phyloP scores from a whole-genome alignment of 257 asterid species.

The Capsicum baccatum region DNA sequence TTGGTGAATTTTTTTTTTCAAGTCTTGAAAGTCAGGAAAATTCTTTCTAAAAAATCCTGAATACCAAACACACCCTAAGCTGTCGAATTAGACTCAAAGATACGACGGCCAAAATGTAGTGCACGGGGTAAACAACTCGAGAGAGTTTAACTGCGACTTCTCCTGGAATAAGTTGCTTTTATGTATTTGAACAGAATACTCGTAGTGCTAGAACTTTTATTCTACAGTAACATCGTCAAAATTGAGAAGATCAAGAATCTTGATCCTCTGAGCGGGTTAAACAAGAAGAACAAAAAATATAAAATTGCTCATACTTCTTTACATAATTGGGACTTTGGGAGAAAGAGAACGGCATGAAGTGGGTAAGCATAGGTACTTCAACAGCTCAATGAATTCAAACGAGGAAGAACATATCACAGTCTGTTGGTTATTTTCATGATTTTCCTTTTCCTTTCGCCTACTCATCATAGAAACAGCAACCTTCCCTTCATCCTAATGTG shows the following conservation, averaged over 20 bases:
- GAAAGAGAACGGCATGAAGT: not conserved
- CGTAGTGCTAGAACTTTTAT: not conserved
- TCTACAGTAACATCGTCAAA: not conserved
- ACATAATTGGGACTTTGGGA: not conserved
- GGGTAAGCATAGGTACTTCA: not conserved
- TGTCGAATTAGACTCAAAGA: not conserved
- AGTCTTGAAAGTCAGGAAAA: too few species aligned
- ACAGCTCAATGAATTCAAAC: constrained; percentile 3
- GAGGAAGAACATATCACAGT: not conserved
- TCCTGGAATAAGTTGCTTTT: not conserved
- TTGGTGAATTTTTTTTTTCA: too few species aligned
- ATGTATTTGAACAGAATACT: constrained; percentile 8
- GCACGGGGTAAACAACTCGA: not conserved
- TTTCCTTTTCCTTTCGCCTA: constrained; percentile 24
- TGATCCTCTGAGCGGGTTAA: not conserved
- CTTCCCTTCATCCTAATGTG: constrained; percentile 26
- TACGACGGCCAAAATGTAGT: not conserved
- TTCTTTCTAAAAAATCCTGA: too few species aligned
- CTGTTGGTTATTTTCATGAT: constrained; percentile 17
- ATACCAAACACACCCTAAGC: not conserved
- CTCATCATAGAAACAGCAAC: constrained; percentile 8
- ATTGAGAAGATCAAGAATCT: not conserved
- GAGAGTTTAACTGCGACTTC: not conserved
- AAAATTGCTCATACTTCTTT: not conserved
- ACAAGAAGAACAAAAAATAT: not conserved